These are phyloP conservation scores for Microthlaspi erraticum DNA, from an alignment of 345 rosid species.

Conservation along the genomic window DNA sequence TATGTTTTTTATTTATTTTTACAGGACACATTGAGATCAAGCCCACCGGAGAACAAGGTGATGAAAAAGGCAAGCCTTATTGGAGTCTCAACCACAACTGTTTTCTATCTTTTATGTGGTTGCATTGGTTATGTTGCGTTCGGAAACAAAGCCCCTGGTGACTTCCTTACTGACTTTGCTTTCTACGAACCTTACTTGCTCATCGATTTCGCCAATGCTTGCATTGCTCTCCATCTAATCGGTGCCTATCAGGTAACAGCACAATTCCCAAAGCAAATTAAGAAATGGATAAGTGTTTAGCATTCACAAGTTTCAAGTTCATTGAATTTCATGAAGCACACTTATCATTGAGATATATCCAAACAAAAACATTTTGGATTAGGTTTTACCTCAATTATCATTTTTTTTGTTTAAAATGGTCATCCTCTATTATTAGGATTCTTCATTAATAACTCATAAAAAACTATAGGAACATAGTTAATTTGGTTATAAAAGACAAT, in stretches of 20 bases:
- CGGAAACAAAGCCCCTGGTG: slow-evolving; percentile 84
- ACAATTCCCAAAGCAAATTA: slow-evolving; percentile 40
- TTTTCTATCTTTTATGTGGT: slow-evolving; percentile 79
- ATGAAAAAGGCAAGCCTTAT: slow-evolving; percentile 66
- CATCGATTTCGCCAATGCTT: slow-evolving; percentile 77
- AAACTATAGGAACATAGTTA: not conserved
- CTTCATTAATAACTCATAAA: not conserved
- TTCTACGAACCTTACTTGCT: slow-evolving; percentile 91
- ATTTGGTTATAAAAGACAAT: not conserved
- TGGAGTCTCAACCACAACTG: slow-evolving; percentile 66
- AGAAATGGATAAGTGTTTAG: not conserved
- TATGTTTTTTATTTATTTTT: not conserved
- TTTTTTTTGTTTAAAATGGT: too few species aligned
- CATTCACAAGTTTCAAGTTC: slow-evolving; percentile 5
- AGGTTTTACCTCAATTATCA: not conserved
- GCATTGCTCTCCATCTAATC: slow-evolving; percentile 78
- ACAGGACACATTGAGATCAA: slow-evolving; percentile 70
- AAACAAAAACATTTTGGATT: not conserved
- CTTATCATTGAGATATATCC: not conserved
- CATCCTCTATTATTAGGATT: not conserved
- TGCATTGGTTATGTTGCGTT: slow-evolving; percentile 84
- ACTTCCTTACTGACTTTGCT: slow-evolving; percentile 90
- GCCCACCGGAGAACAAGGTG: slow-evolving; percentile 67
- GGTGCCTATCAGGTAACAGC: slow-evolving; percentile 86
- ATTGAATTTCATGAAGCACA: not conserved